phyloP scores from a whole-genome alignment of 2,329 filamentous ascomycete species.

The Diaporthe ilicicola region DNA sequence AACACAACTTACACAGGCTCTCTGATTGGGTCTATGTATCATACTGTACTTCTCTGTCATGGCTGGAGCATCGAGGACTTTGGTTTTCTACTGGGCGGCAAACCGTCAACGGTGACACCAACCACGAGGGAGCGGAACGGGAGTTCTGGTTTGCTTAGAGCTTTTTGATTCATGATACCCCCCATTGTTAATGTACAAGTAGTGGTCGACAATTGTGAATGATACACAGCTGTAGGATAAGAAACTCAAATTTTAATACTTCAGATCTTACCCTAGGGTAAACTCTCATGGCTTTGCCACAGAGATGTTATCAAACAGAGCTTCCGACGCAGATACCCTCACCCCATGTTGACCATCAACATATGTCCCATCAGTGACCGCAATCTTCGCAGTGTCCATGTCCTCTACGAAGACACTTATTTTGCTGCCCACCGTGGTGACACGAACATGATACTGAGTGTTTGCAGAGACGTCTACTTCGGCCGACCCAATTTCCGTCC shows the following conservation, averaged over 20 bases:
- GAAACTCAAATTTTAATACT: not conserved
- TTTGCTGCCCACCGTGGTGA: slow-evolving; percentile 38
- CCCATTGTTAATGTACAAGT: not conserved
- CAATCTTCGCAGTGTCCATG: slow-evolving; percentile 36
- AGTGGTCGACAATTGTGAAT: not conserved
- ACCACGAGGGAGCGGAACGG: too few relatives aligned
- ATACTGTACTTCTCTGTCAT: not conserved
- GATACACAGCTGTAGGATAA: not conserved
- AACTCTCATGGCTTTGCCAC: slow-evolving; percentile 30
- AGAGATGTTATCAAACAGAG: slow-evolving; percentile 41
- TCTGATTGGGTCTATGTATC: not conserved
- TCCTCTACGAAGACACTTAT: slow-evolving; percentile 43
- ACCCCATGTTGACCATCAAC: slow-evolving; percentile 40
- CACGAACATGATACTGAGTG: slow-evolving; percentile 37
- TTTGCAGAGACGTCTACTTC: slow-evolving; percentile 18
- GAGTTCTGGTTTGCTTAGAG: not conserved
- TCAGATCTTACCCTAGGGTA: not conserved
- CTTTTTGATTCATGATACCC: slow-evolving; percentile 4
- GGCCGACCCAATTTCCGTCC: slow-evolving; percentile 31
- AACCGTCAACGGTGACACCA: too few relatives aligned
- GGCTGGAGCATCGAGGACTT: too few relatives aligned
- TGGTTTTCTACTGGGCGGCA: too few relatives aligned
- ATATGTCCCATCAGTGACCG: slow-evolving; percentile 35
- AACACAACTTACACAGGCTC: not conserved
- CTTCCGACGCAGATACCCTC: slow-evolving; percentile 33